phyloP scores from a whole-genome alignment of 2,329 filamentous ascomycete species.

The Trichothecium sympodiale region DNA sequence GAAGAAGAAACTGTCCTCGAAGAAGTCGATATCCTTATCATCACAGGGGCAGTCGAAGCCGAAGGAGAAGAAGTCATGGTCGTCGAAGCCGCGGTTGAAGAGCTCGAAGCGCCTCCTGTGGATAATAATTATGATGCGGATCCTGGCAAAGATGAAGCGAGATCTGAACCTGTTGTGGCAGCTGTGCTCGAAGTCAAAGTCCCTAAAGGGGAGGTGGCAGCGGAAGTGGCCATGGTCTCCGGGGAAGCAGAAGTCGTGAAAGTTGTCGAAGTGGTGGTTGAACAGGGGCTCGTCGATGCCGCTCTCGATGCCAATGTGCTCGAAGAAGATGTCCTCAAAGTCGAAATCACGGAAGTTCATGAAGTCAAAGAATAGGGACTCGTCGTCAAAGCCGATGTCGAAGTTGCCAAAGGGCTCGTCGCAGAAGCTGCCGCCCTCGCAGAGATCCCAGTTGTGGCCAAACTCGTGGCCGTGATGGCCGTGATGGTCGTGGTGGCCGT shows the following conservation, averaged over 20 bases:
- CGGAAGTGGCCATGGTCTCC: conserved; percentile 2
- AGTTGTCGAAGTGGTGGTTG: conserved; percentile 2
- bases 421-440: conserved; percentile 4
- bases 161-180: background rate
- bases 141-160: conserved; percentile 2
- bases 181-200: conserved; percentile 1
- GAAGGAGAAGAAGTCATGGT: background rate
- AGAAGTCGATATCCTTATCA: too few relatives aligned
- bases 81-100: conserved; percentile 2
- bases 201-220: conserved; percentile 3
- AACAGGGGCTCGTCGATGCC: conserved; percentile 1
- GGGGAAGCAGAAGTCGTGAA: background rate
- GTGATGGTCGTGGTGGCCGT: background rate
- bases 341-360: background rate
- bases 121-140: conserved; percentile 1
- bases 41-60: background rate
- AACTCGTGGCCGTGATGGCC: background rate
- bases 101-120: conserved; percentile 3
- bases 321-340: conserved; percentile 3
- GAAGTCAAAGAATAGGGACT: conserved; percentile 7
- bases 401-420: conserved; percentile 2
- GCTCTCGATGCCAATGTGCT: conserved; percentile 6
- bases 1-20: too few relatives aligned
- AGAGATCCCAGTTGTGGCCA: conserved; percentile 4
- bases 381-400: conserved; percentile 4